A percentile compares a stretch with the other conserved stretches of the same genome.
phyloP scores from a whole-genome alignment of 352 stramenopile genomes.

The Phytopythium aichiense region DNA sequence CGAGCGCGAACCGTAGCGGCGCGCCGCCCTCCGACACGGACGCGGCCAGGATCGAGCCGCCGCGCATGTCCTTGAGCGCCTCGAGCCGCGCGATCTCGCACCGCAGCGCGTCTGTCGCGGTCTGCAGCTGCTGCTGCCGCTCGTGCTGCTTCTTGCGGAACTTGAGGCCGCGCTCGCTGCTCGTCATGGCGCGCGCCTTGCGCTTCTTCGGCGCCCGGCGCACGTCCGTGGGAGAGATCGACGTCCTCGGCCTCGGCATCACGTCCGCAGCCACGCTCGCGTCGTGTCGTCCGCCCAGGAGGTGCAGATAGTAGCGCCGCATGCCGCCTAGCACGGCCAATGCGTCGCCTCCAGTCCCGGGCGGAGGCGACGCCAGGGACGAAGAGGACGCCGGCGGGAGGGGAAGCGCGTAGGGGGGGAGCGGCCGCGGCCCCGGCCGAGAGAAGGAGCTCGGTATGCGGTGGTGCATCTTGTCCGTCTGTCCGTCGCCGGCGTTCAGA shows the following conservation, averaged over 20 bases:
- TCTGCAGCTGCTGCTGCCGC: conserved; percentile 12
- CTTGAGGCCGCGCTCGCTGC: conserved; percentile 25
- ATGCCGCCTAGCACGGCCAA: not conserved
- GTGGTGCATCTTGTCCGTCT: not conserved
- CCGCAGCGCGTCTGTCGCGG: conserved; percentile 14
- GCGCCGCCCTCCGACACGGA: conserved; percentile 10
- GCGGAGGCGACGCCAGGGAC: not conserved
- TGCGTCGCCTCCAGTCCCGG: not conserved
- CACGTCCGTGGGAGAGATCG: not conserved
- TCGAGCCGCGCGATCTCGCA: conserved; percentile 21
- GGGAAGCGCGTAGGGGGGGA: too few species aligned
- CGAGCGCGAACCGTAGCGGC: conserved; percentile 25
- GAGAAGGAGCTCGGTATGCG: not conserved
- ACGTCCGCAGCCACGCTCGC: not conserved
- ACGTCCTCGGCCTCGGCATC: not conserved
- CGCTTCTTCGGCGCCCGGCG: not conserved
- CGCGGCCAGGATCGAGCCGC: conserved; percentile 11
- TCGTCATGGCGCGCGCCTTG: conserved; percentile 15
- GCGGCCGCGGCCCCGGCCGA: not conserved
- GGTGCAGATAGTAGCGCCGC: not conserved
- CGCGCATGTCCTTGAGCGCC: conserved; percentile 14
- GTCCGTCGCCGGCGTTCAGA: not conserved
- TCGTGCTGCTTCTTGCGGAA: conserved; percentile 25
- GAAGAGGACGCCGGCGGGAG: not conserved
- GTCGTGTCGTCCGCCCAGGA: not conserved